Evolutionary conservation across 306 rosid genomes (phyloP), one percentile per base, ranked within the genome.

Genomic region (Prosopis cineraria): DNA sequence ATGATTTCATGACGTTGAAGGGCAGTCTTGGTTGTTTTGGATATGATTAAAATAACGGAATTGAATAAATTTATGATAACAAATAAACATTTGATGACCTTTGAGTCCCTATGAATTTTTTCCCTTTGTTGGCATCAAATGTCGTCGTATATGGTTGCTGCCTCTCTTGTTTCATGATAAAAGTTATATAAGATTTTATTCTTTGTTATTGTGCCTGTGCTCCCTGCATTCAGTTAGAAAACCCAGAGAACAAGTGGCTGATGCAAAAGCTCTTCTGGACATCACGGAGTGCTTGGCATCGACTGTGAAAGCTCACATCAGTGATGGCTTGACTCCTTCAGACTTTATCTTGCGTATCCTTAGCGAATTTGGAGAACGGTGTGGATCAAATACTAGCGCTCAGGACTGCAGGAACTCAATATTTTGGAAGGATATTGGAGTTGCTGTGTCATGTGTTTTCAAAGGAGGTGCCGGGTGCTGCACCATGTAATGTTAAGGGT

Each of bases 201-300:
- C 43, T 33, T 19, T 24, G 10, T 13, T 67, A 20, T 60, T 50
- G 73, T 31, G 72, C 48, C 50, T 22, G 17, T 65, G 77, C 36
- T 58, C 55, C 30, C 43, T 40, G 3, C 34, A 68, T 53, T 71
- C 80, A 86, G 90, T 84, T 22, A 59, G 78, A 58, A 84, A 72
- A 19, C 84, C 90, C 9, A 83, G 90, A 72, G 90, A 86, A 68
- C 90, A 86, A 60, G 87, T 84, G 20, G 86, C 82, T 20, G 90
- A 83, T 66, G 90, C 90, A 47, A 74, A 78, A 78, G 86, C 84
- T 27, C 88, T 87, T 43, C 37, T 81, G 80, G 84, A 73, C 69
- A 78, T 84, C 45, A 40, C 86, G 4, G 75, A 81, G 72, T 52
- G 86, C 63, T 73, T 87, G 84, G 78, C 48, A 44, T 50, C 76